Evolutionary conservation across 192 early-diverging fungal genomes (phyloP).

Genomic region (Neocallimastix lanati): DNA sequence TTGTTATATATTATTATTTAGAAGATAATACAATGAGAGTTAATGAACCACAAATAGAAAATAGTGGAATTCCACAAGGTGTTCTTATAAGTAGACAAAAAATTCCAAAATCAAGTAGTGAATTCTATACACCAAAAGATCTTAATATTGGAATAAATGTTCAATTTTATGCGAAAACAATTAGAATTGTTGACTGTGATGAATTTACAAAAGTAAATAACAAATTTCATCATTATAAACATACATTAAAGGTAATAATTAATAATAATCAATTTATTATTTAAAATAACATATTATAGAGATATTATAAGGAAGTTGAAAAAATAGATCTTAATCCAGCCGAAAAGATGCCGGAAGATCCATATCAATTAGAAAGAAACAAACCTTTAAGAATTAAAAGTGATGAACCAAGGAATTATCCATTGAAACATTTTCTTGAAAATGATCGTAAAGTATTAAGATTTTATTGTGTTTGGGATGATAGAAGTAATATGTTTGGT

Average conservation of each 20-base stretch:
- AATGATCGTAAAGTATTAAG: constrained; percentile 34
- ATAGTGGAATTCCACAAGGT: constrained; percentile 38
- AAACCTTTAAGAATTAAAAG: constrained; percentile 14
- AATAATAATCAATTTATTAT: too few species aligned
- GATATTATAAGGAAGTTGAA: constrained; percentile 30
- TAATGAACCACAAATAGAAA: constrained; percentile 42
- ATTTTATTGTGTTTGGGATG: constrained; percentile 49
- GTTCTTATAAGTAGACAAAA: constrained; percentile 42
- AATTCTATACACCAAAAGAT: constrained; percentile 26
- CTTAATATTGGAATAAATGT: constrained; percentile 37
- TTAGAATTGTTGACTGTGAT: constrained; percentile 33
- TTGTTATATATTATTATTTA: constrained; percentile 33
- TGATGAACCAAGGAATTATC: constrained; percentile 13
- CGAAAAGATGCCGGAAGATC: constrained; percentile 31
- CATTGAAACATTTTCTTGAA: constrained; percentile 35
- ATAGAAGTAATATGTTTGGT: constrained; percentile 33
- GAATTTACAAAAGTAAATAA: constrained; percentile 33
- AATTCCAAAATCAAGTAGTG: constrained; percentile 27
- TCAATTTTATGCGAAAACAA: constrained; percentile 43
- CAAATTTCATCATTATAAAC: neutral
- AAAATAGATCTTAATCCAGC: constrained; percentile 20
- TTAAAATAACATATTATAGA: too few species aligned
- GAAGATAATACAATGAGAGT: constrained; percentile 49
- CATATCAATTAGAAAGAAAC: constrained; percentile 20
- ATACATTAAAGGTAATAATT: too few species aligned